Conservation (phyloP, 306 rosid species). For the Fragaria vesca region DNA sequence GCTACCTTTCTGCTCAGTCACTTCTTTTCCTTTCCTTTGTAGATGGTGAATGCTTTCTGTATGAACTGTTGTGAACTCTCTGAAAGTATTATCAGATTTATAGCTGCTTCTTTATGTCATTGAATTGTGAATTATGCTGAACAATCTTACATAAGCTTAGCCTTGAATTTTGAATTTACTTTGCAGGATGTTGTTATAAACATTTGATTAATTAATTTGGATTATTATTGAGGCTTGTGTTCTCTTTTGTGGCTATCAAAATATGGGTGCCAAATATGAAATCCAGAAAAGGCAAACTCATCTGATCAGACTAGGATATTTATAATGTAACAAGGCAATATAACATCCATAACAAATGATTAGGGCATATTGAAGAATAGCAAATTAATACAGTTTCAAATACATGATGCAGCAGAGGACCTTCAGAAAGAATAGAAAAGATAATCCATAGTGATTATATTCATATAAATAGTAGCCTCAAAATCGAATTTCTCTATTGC, state of each 20-base stretch:
- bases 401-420: background rate
- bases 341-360: slow-evolving; percentile 18
- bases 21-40: background rate
- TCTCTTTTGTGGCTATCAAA: background rate
- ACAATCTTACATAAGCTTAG: background rate
- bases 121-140: background rate
- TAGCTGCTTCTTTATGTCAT: background rate
- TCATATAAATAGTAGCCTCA: slow-evolving; percentile 5
- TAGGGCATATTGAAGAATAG: background rate
- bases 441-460: background rate
- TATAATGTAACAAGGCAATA: background rate
- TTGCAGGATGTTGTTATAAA: background rate
- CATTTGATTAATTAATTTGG: background rate
- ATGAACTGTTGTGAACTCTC: background rate
- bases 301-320: background rate
- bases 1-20: background rate
- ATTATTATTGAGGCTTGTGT: background rate
- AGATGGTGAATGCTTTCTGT: background rate
- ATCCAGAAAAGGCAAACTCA: background rate
- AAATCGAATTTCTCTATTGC: slow-evolving; percentile 29
- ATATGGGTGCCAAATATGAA: background rate
- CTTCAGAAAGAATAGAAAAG: background rate
- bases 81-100: background rate
- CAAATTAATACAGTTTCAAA: background rate
- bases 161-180: background rate